A percentile compares a stretch with the other conserved stretches of the same genome.
phyloP scores from a whole-genome alignment of 371 early-diverging fungal species.

The Mucor saturninus region DNA sequence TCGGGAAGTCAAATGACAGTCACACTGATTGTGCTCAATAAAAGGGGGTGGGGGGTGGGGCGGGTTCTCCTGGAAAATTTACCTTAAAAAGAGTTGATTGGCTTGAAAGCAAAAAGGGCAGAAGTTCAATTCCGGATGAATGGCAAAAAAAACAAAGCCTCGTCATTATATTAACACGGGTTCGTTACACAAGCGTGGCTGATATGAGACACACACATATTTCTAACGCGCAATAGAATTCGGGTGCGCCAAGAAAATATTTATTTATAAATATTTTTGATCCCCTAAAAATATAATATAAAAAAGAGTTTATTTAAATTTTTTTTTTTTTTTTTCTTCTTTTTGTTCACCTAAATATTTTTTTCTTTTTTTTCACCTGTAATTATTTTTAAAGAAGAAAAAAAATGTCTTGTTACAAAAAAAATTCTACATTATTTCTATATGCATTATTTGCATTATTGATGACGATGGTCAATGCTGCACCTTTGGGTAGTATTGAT shows the following conservation, averaged over 20 bases:
- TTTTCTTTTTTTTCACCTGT: background rate
- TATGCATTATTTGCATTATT: conserved; percentile 22
- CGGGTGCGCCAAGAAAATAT: conserved; percentile 3
- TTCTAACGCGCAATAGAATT: background rate
- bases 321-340: background rate
- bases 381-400: background rate
- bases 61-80: too few species aligned
- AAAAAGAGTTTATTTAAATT: background rate
- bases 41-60: too few species aligned
- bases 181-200: conserved; percentile 7
- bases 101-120: too few species aligned
- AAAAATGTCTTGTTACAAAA: conserved; percentile 18
- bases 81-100: too few species aligned
- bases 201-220: background rate
- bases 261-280: background rate
- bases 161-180: background rate
- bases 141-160: background rate
- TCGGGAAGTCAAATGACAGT: too few species aligned
- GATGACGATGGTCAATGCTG: conserved; percentile 25
- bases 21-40: too few species aligned
- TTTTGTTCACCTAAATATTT: background rate
- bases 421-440: conserved; percentile 18
- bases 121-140: too few species aligned
- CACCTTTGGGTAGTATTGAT: conserved; percentile 22
- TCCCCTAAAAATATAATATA: background rate